A percentile compares a stretch with the other conserved stretches of the same genome.
phyloP scores from a whole-genome alignment of 345 rosid species.

The Gynandropsis gynandra region DNA sequence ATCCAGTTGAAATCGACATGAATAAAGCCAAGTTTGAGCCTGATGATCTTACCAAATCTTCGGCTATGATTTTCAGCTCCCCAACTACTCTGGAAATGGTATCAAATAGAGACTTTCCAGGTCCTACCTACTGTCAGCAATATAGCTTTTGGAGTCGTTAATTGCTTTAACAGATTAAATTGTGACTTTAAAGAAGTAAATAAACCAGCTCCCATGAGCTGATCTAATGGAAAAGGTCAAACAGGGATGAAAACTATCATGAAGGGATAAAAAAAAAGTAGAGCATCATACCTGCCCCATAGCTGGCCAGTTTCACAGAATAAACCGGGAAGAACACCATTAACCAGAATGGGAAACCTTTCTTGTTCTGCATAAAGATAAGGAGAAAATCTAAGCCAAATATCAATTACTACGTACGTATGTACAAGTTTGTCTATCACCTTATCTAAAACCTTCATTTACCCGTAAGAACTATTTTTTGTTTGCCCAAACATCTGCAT shows the following conservation, averaged over 20 bases:
- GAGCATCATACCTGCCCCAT: constrained; percentile 73
- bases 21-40: constrained; percentile 5
- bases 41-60: constrained; percentile 71
- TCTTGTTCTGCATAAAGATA: constrained; percentile 52
- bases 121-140: constrained; percentile 81
- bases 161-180: constrained; percentile 16
- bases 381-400: constrained; percentile 10
- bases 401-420: constrained; percentile 8
- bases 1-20: background rate
- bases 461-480: constrained; percentile 80
- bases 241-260: background rate
- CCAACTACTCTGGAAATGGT: constrained; percentile 66
- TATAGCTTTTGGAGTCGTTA: constrained; percentile 23
- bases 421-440: constrained; percentile 8
- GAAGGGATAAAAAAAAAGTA: background rate
- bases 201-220: constrained; percentile 13
- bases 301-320: constrained; percentile 95
- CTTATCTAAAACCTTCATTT: constrained; percentile 20
- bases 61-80: constrained; percentile 70
- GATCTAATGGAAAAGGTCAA: background rate
- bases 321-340: constrained; percentile 95
- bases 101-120: constrained; percentile 79
- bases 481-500: constrained; percentile 99
- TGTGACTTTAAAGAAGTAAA: constrained; percentile 12
- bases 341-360: constrained; percentile 73